Base-by-base conservation (phyloP, 2,329 filamentous ascomycete species). In the Pyrenochaeta sp. region DNA sequence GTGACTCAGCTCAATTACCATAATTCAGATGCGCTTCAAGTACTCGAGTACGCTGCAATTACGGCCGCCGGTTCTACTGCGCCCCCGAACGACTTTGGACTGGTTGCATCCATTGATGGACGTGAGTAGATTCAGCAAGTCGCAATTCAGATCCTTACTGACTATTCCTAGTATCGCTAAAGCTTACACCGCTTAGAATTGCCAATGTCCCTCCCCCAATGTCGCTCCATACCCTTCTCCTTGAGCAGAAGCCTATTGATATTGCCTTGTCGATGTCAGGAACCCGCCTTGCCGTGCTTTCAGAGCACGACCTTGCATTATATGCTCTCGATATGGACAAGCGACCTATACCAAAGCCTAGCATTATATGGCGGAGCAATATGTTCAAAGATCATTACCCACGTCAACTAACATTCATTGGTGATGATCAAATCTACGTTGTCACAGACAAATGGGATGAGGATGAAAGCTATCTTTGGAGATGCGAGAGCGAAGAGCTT, bases 201-300 rank as follows among this genome's bases (percentile, higher is more conserved):
- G 90, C 92, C 11, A 96, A 95, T 66, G 83, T 97, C 2, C 95
- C 95, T 20, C 95, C 95, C 23, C 95, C 95, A 0, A 97, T 98
- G 92, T 87, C 92, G 14, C 82, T 94, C 58, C 90, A 90, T 61
- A 90, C 96, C 51, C 67, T 97, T 15, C 67, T 79, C 11, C 76
- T 90, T 23, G 79, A 84, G 12, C 82, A 82, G 0, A 87, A 88
- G 47, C 83, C 87, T 2, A 78, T 91, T 15, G 92, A 97, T 76
- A 86, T 95, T 45, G 86, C 89, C 0, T 87, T 97, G 61, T 89
- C 74, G 3, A 60, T 61, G 18, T 67, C 69, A 6, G 66, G 64
- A 20, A 69, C 59, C 15, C 59, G 59, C 7, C 82, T 98, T 69
- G 91, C 87, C 3, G 84, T 96, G 7, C 79, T 97, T 17, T 90